Base-by-base conservation (phyloP, 2,329 filamentous ascomycete species). In the Fusarium lyarnte region DNA sequence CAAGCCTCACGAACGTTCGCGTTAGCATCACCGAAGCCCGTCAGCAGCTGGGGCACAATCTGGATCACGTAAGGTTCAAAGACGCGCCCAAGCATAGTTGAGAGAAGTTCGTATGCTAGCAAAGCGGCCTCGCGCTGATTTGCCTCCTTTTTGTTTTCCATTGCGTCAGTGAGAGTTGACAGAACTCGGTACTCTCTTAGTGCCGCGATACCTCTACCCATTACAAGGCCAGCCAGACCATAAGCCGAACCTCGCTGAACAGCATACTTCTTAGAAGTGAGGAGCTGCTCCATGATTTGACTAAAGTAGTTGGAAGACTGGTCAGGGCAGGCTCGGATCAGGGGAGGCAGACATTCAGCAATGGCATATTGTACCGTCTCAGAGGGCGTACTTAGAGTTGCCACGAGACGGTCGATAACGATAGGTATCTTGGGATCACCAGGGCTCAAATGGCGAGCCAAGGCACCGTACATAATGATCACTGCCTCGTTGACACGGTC, bases 31-130 rank as follows among this genome's bases (percentile, higher is more conserved):
- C 96, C 95, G 77, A 99, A 99, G 29, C 94, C 94, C 42, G 89
- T 90, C 17, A 99, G 88, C 27, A 99, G 86, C 78, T 98, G 94
- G 25, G 95, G 95, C 31, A 99, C 94, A 54, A 98, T 93, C 79
- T 97, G 93, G 66, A 99, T 96, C 69, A 98, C 93, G 76, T 99
- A 99, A 12, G 96, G 96, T 83, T 99, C 96, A 78, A 98, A 99
- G 2, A 95, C 86, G 21, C 93, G 92, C 19, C 94, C 95, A 29
- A 99, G 90, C 63, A 98, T 90, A 11, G 92, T 90, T 1, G 96
- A 94, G 21, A 99, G 84, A 6, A 99, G 88, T 81, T 99, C 97
- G 79, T 96, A 98, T 1, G 94, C 94, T 61, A 99, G 85, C 74
- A 97, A 89, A 14, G 94, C 92, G 38, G 95, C 94, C 82, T 98